A percentile compares a stretch with the other conserved stretches of the same genome.
These are phyloP conservation scores for Tulasnella calospora DNA, from an alignment of 768 basidiomycete genomes.

Conservation along the genomic window DNA sequence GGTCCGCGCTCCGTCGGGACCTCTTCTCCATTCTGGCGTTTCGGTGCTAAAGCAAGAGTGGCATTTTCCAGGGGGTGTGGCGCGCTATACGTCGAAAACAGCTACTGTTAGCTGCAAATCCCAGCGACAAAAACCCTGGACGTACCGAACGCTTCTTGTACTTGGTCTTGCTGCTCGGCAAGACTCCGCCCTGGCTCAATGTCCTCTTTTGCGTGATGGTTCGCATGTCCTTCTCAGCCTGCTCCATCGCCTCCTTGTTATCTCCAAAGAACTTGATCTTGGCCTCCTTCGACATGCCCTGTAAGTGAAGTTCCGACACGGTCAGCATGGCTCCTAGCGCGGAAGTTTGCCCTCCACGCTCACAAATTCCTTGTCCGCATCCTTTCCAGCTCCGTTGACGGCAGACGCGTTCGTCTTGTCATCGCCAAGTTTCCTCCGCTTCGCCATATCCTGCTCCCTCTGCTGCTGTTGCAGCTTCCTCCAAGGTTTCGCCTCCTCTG, in stretches of 20 bases:
- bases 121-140: neutral
- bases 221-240: constrained; percentile 23
- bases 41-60: constrained; percentile 35
- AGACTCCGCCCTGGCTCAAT: constrained; percentile 17
- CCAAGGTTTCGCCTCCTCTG: constrained; percentile 11
- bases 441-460: neutral
- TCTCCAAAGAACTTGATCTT: constrained; percentile 19
- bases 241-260: constrained; percentile 20
- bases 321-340: neutral
- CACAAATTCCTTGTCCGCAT: constrained; percentile 9
- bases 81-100: neutral
- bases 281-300: constrained; percentile 10
- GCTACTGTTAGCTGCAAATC: neutral
- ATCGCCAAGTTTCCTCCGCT: neutral
- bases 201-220: constrained; percentile 22
- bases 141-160: constrained; percentile 25
- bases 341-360: neutral
- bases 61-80: constrained; percentile 27
- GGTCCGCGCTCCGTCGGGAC: constrained; percentile 38
- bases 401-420: neutral
- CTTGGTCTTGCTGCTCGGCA: constrained; percentile 20
- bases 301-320: neutral
- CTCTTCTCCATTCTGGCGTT: constrained; percentile 40
- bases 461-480: neutral
- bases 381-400: constrained; percentile 8